Base-by-base conservation (phyloP, 371 early-diverging fungal species). In the Haplosporangium sp. region DNA sequence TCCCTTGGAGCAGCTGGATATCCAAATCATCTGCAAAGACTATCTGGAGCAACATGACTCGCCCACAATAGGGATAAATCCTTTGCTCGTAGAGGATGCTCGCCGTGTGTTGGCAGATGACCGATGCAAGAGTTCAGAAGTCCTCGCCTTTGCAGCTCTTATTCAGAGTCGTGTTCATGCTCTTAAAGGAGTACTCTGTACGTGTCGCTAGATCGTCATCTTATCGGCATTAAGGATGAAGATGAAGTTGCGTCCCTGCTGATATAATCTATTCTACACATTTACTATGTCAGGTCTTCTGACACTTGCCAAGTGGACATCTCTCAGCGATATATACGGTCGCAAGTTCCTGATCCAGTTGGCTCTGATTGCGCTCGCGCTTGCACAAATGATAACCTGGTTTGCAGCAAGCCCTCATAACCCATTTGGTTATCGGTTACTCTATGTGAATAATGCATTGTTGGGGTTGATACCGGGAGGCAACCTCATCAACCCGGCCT, bases 1-100 rank as follows among this genome's bases (percentile, higher is more conserved):
- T 2, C 55, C 67, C 0, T n/a, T 42, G 0, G 59, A 60, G 20
- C 67, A 73, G 29, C 48, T 66, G n/a, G 51, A 37, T 14, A 61
- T 67, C 13, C 52, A 51, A 11, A 57, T 73, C 57, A 52, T 73
- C 29, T 73, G 73, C 42, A 41, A 51, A 40, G 73, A 65, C 23
- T 42, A 40, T 38, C 37, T 66, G 41, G 20, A 61, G 18, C 29
- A 29, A 29, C 29, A 29, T 29, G 29, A 29, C 1, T 29, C 29
- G 4, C 4, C 29, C 29, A 29, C 29, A 29, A 4, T 29, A 29
- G 29, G 29, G 29, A 29, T 29, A 29, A 29, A 4, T 29, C 62
- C 38, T 18, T 48, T 45, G 20, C 45, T 1, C 10, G 40, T 21
- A 10, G n/a, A 40, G 14, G 14, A 16, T n/a, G 63, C 38, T 36